Base-by-base conservation (phyloP, 768 basidiomycete species). In the Glaciozyma antarctica region DNA sequence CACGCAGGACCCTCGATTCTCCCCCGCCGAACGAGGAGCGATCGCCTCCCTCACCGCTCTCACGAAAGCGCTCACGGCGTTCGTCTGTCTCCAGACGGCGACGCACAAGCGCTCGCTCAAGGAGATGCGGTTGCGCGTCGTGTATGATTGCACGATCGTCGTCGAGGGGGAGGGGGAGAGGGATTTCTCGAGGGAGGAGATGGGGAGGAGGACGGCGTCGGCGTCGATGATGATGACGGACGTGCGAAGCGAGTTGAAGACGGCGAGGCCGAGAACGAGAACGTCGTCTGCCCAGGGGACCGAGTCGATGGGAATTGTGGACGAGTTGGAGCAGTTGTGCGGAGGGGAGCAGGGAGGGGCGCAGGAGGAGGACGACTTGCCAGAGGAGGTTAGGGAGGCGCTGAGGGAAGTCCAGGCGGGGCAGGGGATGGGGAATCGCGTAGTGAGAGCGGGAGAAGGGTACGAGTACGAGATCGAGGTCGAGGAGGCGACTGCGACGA, bases 11-110 rank as follows among this genome's bases (percentile, higher is more conserved):
- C 71, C 76, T 21, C 70, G 71, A 26, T 64, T 65, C 34, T 60
- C 66, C 73, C 22, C 73, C 68, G 47, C 22, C 48, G 21, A 34
- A 58, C 49, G 22, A 58, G 57, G 68, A 72, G 32, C 70, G 44
- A 41, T 77, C 1, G 60, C 72, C 19, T 73, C 64, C 41, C 52
- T 78, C 24, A 66, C 74, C 15, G 76, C 75, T 4, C 64, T 78
- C 58, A 79, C 78, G 5, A 79, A 73, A 58, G 76, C 77, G 15
- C 53, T 79, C 53, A 78, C 77, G 10, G 77, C 77, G 3, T 79
- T 77, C 66, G 76, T 76, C 2, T 77, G 76, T 61, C 67, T 79
- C 9, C 78, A 79, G 62, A 71, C 65, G 1, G 75, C 75, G 26
- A 79, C 78, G 26, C 75, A 75, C 72, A 69, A 74, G 21, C 64